Evolutionary conservation across 768 basidiomycete species (phyloP).

Genomic region (Podaxis sp.): DNA sequence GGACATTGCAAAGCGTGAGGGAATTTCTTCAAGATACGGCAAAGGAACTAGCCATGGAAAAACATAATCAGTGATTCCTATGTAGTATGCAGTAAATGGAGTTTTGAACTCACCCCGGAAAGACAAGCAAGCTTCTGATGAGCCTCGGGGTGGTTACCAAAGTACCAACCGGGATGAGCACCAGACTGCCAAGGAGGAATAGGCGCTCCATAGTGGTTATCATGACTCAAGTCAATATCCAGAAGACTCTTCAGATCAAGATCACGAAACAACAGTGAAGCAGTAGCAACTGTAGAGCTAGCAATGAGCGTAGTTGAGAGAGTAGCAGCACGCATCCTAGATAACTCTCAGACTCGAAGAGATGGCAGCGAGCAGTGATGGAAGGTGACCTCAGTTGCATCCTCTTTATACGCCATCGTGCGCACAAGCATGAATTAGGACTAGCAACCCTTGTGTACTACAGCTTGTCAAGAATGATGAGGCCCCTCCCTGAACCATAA

Average conservation of each 20-base stretch:
- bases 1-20: constrained; percentile 34
- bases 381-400: neutral
- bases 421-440: neutral
- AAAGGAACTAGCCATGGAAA: constrained; percentile 8
- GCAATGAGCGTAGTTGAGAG: constrained; percentile 7
- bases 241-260: constrained; percentile 8
- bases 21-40: constrained; percentile 12
- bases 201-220: constrained; percentile 38
- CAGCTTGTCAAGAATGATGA: neutral
- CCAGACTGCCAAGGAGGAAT: constrained; percentile 34
- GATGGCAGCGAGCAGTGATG: neutral
- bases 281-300: constrained; percentile 1
- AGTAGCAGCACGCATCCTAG: constrained; percentile 11
- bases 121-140: constrained; percentile 32
- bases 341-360: neutral
- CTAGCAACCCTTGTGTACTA: too few species aligned
- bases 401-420: neutral
- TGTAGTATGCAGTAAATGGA: constrained; percentile 24
- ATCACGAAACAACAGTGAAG: constrained; percentile 3
- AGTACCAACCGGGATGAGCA: constrained; percentile 43
- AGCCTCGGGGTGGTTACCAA: constrained; percentile 29
- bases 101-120: constrained; percentile 27
- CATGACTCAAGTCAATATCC: constrained; percentile 27
- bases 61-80: constrained; percentile 20
- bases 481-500: too few species aligned